These are phyloP conservation scores for Tuber aestivum DNA, from an alignment of 495 filamentous ascomycete species.

Conservation along the genomic window DNA sequence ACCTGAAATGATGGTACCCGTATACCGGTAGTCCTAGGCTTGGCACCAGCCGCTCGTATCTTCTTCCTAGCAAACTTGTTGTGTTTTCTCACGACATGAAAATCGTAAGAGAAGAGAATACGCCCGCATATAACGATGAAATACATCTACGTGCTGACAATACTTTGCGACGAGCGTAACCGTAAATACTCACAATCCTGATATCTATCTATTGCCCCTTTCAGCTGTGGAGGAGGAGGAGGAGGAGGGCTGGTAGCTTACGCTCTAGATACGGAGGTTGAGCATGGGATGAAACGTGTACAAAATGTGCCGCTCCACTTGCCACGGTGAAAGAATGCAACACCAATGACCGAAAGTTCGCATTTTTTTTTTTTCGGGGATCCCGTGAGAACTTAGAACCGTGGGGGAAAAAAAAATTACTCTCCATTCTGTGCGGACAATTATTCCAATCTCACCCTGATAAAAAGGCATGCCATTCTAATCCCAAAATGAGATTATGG, in stretches of 20 bases:
- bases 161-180: not conserved
- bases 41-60: no score
- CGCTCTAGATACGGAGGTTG: no score
- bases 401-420: not conserved
- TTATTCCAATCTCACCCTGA: not conserved
- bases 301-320: not conserved
- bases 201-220: not conserved
- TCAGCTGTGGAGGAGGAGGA: not conserved
- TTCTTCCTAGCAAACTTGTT: no score
- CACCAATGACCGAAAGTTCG: not conserved
- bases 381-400: not conserved
- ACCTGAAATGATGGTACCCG: no score
- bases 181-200: not conserved
- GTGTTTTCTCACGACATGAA: no score
- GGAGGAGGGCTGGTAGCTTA: no score
- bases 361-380: no score
- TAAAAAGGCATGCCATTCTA: not conserved
- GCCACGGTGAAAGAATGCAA: not conserved
- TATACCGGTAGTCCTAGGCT: no score
- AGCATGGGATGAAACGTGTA: not conserved
- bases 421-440: not conserved
- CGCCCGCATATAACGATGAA: no score
- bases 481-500: not conserved
- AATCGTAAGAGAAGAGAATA: no score
- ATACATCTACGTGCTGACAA: not conserved